Evolutionary conservation across 345 rosid species (phyloP).

Genomic region (Heritiera littoralis): DNA sequence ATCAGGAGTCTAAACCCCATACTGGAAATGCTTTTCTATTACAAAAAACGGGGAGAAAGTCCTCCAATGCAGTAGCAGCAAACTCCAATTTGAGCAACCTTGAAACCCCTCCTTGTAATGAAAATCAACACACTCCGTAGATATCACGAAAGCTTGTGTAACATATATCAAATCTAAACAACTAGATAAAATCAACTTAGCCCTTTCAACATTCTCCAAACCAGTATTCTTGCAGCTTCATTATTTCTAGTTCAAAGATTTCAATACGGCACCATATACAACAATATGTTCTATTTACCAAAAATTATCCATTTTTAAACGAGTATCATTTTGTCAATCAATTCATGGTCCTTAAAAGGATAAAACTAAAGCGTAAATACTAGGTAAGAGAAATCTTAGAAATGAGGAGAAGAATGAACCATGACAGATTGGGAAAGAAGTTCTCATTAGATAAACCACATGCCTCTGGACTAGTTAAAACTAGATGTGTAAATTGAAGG

Average conservation of each 20-base stretch:
- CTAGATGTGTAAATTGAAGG: too few species aligned
- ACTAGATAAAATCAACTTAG: slow-evolving; percentile 1
- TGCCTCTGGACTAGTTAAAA: too few species aligned
- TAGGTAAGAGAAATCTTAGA: slow-evolving; percentile 13
- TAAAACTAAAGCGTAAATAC: slow-evolving; percentile 6
- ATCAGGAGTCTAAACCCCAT: slow-evolving; percentile 29
- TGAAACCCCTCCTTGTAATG: neutral
- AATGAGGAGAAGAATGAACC: slow-evolving; percentile 2
- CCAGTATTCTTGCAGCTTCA: slow-evolving; percentile 1
- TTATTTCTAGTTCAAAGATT: slow-evolving; percentile 9
- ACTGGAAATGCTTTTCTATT: slow-evolving; percentile 9
- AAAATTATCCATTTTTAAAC: neutral
- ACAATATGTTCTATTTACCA: slow-evolving; percentile 17
- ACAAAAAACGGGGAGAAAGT: slow-evolving; percentile 11
- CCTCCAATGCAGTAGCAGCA: too few species aligned
- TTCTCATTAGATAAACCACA: too few species aligned
- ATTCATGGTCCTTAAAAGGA: slow-evolving; percentile 3
- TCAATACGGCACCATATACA: too few species aligned
- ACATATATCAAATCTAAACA: slow-evolving; percentile 11
- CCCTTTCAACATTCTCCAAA: slow-evolving; percentile 5
- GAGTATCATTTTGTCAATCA: slow-evolving; percentile 11
- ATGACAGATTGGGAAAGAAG: slow-evolving; percentile 9
- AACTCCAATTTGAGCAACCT: slow-evolving; percentile 11
- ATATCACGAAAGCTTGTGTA: slow-evolving; percentile 6
- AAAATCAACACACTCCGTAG: slow-evolving; percentile 10